These are phyloP conservation scores for Cairneyella variabilis DNA, from an alignment of 495 filamentous ascomycete species.

Conservation along the genomic window DNA sequence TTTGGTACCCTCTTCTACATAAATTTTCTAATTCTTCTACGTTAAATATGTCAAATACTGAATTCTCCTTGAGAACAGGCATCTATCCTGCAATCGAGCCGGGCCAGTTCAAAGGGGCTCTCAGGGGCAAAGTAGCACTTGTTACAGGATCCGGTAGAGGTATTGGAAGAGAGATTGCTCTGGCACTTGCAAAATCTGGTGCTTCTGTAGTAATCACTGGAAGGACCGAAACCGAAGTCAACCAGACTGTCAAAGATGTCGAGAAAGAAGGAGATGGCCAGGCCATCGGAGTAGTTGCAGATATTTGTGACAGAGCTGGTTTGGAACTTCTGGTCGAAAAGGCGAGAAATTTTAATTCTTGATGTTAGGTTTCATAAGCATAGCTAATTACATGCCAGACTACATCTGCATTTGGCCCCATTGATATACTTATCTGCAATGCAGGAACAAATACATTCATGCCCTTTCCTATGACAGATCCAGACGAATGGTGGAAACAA, in stretches of 20 bases:
- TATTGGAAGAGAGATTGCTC: constrained; percentile 69
- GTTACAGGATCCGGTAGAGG: constrained; percentile 69
- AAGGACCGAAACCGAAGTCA: constrained; percentile 7
- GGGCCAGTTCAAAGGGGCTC: constrained; percentile 2
- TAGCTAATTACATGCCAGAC: constrained; percentile 1
- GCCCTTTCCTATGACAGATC: constrained; percentile 18
- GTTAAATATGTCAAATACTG: constrained; percentile 13
- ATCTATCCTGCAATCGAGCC: constrained; percentile 15
- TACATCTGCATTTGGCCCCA: constrained; percentile 3
- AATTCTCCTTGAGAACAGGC: constrained; percentile 9
- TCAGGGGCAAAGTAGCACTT: constrained; percentile 67
- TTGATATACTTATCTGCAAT: constrained; percentile 20
- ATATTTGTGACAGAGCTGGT: constrained; percentile 4
- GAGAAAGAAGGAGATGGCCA: background rate
- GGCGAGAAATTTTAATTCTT: background rate
- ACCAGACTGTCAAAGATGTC: constrained; percentile 12
- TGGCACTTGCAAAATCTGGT: constrained; percentile 69
- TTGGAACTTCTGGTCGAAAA: constrained; percentile 12
- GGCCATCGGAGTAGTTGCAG: constrained; percentile 12
- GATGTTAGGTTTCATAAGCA: background rate
- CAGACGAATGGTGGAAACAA: constrained; percentile 16
- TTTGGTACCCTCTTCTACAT: too few relatives aligned
- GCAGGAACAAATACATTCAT: constrained; percentile 19
- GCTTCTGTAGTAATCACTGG: constrained; percentile 63
- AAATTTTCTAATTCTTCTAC: too few relatives aligned